phyloP scores from a whole-genome alignment of 2,329 filamentous ascomycete genomes.

The Boeremia lycopersici region DNA sequence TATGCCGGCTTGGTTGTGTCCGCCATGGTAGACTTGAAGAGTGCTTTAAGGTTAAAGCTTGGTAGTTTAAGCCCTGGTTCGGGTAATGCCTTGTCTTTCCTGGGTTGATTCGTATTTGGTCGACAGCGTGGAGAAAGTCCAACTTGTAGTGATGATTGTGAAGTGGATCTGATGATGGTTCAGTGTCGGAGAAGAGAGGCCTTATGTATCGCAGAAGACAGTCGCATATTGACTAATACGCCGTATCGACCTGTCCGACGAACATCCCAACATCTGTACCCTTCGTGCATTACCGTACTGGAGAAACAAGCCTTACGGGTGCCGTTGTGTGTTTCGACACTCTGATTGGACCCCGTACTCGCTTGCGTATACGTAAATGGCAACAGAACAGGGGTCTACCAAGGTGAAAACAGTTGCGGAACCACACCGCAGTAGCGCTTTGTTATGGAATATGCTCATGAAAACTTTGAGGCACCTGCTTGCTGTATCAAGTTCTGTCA shows the following conservation, averaged over 20 bases:
- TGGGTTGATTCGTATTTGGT: not conserved
- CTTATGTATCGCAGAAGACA: constrained; percentile 1
- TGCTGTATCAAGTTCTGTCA: no score
- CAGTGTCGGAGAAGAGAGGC: not conserved
- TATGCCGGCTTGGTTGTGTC: constrained; percentile 26
- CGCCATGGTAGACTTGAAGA: constrained; percentile 20
- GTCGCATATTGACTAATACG: not conserved
- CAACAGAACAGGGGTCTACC: not conserved
- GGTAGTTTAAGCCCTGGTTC: not conserved
- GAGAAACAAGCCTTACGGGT: not conserved
- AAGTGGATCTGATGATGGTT: not conserved
- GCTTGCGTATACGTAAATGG: constrained; percentile 5
- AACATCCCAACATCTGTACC: not conserved
- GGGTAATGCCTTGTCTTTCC: not conserved
- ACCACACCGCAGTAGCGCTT: not conserved
- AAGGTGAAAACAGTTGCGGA: not conserved
- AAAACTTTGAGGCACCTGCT: not conserved
- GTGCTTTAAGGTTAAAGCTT: not conserved
- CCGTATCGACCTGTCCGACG: not conserved
- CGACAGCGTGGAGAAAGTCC: not conserved
- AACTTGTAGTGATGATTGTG: not conserved
- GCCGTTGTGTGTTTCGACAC: not conserved
- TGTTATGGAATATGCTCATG: not conserved
- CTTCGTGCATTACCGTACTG: not conserved
- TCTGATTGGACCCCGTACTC: constrained; percentile 11